A percentile compares a stretch with the other conserved stretches of the same genome.
Conservation (phyloP, 208 protist species). For the Leishmania braziliensis region DNA sequence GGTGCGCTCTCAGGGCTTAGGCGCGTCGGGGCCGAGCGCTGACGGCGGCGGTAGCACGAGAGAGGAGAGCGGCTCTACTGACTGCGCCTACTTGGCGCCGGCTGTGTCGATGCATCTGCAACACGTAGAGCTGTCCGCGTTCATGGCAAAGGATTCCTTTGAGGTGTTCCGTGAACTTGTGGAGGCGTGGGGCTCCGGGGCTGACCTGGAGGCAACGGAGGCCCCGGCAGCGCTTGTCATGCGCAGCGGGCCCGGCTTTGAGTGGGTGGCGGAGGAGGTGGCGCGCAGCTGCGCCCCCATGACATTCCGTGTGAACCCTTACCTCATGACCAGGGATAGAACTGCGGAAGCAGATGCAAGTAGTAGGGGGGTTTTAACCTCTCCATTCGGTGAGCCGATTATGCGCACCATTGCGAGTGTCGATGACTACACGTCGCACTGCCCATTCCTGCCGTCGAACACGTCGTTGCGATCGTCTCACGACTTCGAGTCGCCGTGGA, state of each 20-base stretch:
- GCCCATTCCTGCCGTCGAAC: neutral
- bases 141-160: conserved; percentile 60
- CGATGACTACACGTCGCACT: conserved; percentile 14
- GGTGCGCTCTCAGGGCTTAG: conserved; percentile 1
- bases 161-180: conserved; percentile 39
- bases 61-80: neutral
- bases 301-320: conserved; percentile 38
- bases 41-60: neutral
- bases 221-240: conserved; percentile 54
- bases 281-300: conserved; percentile 41
- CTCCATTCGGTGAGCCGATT: neutral
- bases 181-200: conserved; percentile 28
- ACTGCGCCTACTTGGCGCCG: conserved; percentile 12
- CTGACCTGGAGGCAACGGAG: conserved; percentile 43
- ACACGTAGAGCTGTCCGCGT: conserved; percentile 45
- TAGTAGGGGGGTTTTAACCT: neutral
- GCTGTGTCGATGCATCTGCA: conserved; percentile 45
- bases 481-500: conserved; percentile 3
- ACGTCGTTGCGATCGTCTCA: conserved; percentile 5
- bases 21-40: neutral
- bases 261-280: conserved; percentile 46
- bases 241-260: conserved; percentile 51
- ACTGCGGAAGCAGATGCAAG: neutral
- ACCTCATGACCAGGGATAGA: conserved; percentile 3
- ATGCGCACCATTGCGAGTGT: conserved; percentile 9